Evolutionary conservation across 179 eudicot genomes (phyloP), one percentile per base, ranked within the genome.

Genomic region (Patellifolia procumbens): DNA sequence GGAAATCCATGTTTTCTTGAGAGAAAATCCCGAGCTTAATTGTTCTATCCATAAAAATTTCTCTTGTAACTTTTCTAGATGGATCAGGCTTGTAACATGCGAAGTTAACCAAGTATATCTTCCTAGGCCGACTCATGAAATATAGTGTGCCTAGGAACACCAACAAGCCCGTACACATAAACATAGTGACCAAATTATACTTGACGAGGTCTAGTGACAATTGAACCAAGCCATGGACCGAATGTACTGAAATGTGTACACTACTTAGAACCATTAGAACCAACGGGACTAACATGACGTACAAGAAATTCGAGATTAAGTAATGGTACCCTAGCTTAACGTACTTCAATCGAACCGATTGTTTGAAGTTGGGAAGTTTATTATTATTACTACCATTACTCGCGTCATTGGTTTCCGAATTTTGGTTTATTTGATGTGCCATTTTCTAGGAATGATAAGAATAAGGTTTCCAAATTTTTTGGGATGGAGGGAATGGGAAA

Each of bases 311-410:
- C 24, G 85, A 72, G 49, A 83, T 79, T 31, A 83, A 60, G n/a
- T 83, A 83, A 28, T 83, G 85, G 42, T 83, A 83, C 17, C 85
- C 83, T 28, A 83, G 75, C 53, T 83, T 83, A 5, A 83, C 85
- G 43, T 79, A 79, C 72, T 83, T 79, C 80, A 83, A 67, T 52
- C 52, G 53, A 2, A 79, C 76, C 34, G 80, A 83, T 1, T 60
- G 74, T 53, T 79, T 79, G 22, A 76, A 67, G 34, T 79, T 73
- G 1, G 80, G 80, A 16, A 65, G 72, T 24, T 34, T 66, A 48
- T 28, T 11, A 9, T 46, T 11, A 22, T 2, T n/a, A 7, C 6
- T 34, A 8, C 7, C 64, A 13, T 2, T 0, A 9, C 7, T 26
- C 5, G 46, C 6, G 17, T 12, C 29, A 53, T 71, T n/a, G 45